Conservation (phyloP, 2,329 filamentous ascomycete genomes). For the Cryphonectria carpinicola region DNA sequence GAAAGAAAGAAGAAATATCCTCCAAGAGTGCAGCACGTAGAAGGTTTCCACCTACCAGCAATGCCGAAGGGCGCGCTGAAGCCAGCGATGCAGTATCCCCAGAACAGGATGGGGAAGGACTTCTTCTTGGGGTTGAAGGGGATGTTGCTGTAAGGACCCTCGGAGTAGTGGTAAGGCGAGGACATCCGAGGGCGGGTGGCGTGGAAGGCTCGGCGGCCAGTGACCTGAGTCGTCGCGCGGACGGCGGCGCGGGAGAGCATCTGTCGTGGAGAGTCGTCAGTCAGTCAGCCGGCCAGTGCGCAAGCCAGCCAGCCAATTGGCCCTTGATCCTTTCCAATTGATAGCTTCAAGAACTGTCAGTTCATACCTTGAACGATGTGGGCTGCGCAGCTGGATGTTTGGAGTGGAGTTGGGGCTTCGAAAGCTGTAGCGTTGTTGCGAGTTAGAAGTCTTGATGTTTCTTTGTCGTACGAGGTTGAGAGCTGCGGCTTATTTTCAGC, state of each 20-base stretch:
- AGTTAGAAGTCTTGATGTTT: background rate
- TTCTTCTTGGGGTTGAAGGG: conserved; percentile 95
- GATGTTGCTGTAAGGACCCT: conserved; percentile 91
- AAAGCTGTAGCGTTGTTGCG: conserved; percentile 29
- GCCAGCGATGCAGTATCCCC: conserved; percentile 65
- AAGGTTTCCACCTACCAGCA: conserved; percentile 54
- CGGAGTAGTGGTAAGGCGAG: conserved; percentile 97
- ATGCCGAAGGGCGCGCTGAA: conserved; percentile 69
- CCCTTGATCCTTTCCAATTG: no score
- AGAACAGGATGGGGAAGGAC: conserved; percentile 83
- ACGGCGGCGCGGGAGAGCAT: conserved; percentile 79
- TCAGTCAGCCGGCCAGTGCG: conserved; percentile 39
- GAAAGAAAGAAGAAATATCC: no score
- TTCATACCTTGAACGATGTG: conserved; percentile 16
- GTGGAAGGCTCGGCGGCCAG: conserved; percentile 89
- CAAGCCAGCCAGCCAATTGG: conserved; percentile 34
- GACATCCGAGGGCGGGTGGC: conserved; percentile 81
- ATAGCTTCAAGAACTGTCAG: background rate
- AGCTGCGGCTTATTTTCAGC: conserved; percentile 19
- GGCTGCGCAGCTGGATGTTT: conserved; percentile 12
- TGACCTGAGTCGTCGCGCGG: conserved; percentile 59
- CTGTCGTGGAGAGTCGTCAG: conserved; percentile 48
- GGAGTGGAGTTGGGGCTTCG: conserved; percentile 9
- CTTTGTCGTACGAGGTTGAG: conserved; percentile 18
- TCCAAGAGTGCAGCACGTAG: background rate